phyloP scores from a whole-genome alignment of 2,329 filamentous ascomycete species.

The Ceratocystis albifundus region DNA sequence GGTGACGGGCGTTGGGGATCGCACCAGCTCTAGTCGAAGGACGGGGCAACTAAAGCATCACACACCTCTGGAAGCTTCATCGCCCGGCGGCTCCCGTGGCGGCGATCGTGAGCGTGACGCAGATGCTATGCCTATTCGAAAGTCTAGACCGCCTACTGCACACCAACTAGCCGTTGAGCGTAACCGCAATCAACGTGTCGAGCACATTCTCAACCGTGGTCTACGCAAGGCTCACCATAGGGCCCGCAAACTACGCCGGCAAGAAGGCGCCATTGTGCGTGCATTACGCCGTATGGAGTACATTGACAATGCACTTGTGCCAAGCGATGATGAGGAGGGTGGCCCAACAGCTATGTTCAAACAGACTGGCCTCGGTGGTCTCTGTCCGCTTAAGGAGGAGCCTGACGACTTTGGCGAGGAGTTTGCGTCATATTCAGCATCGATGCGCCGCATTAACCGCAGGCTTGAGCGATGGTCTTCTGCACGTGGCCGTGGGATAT shows the following conservation, averaged over 20 bases:
- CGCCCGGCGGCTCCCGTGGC: conserved; percentile 43
- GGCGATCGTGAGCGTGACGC: conserved; percentile 35
- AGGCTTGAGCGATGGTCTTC: conserved; percentile 60
- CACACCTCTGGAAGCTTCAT: conserved; percentile 46
- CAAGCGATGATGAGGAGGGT: conserved; percentile 48
- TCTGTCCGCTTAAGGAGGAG: conserved; percentile 51
- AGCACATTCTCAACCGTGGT: conserved; percentile 67
- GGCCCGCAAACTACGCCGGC: conserved; percentile 48
- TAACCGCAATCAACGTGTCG: conserved; percentile 67
- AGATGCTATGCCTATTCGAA: conserved; percentile 41
- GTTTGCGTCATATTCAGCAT: conserved; percentile 51
- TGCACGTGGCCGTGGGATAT: conserved; percentile 35
- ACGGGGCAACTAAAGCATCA: conserved; percentile 44
- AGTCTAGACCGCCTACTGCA: conserved; percentile 64
- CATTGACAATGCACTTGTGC: conserved; percentile 45
- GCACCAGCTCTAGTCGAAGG: neutral
- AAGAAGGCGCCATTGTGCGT: conserved; percentile 55
- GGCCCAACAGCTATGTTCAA: conserved; percentile 34
- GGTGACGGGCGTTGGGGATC: conserved; percentile 32
- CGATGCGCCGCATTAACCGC: conserved; percentile 51
- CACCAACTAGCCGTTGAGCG: conserved; percentile 73
- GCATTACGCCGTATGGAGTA: conserved; percentile 52
- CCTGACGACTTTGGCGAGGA: conserved; percentile 69
- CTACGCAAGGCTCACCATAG: conserved; percentile 54
- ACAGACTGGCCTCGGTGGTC: conserved; percentile 50